These are phyloP conservation scores for Pleurotus giganteus DNA, from an alignment of 768 basidiomycete species.

Conservation along the genomic window DNA sequence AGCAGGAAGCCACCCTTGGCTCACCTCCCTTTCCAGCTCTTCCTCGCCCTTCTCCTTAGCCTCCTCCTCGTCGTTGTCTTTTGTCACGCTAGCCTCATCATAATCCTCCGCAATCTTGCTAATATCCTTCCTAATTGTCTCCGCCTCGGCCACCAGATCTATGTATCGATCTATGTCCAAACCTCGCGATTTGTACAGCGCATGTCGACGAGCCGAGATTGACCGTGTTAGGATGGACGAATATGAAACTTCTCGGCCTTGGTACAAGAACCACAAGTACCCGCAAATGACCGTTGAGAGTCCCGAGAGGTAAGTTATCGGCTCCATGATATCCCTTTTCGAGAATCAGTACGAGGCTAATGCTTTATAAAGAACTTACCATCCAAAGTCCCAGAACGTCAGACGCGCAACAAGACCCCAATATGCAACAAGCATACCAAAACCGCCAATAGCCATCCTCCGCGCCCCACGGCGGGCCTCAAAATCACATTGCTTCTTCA, in stretches of 20 bases:
- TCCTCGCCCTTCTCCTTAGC: slow-evolving; percentile 15
- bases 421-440: slow-evolving; percentile 58
- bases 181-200: slow-evolving; percentile 54
- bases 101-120: slow-evolving; percentile 61
- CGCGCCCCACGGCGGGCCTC: slow-evolving; percentile 57
- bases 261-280: slow-evolving; percentile 62
- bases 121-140: slow-evolving; percentile 50
- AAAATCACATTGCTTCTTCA: slow-evolving; percentile 55
- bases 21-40: slow-evolving; percentile 6
- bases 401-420: slow-evolving; percentile 65
- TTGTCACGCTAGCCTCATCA: slow-evolving; percentile 34
- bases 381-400: slow-evolving; percentile 62
- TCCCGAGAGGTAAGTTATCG: slow-evolving; percentile 64
- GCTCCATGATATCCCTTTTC: slow-evolving; percentile 64
- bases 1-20: too few species aligned
- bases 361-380: slow-evolving; percentile 25
- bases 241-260: slow-evolving; percentile 64
- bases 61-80: slow-evolving; percentile 25
- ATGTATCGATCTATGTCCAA: slow-evolving; percentile 61
- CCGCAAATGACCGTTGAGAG: slow-evolving; percentile 59
- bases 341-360: slow-evolving; percentile 2
- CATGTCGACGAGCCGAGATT: slow-evolving; percentile 53
- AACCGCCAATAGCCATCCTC: slow-evolving; percentile 54
- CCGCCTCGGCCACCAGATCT: slow-evolving; percentile 51
- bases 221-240: slow-evolving; percentile 59